Evolutionary conservation across 345 rosid genomes (phyloP).

Genomic region (Garcia nutans): DNA sequence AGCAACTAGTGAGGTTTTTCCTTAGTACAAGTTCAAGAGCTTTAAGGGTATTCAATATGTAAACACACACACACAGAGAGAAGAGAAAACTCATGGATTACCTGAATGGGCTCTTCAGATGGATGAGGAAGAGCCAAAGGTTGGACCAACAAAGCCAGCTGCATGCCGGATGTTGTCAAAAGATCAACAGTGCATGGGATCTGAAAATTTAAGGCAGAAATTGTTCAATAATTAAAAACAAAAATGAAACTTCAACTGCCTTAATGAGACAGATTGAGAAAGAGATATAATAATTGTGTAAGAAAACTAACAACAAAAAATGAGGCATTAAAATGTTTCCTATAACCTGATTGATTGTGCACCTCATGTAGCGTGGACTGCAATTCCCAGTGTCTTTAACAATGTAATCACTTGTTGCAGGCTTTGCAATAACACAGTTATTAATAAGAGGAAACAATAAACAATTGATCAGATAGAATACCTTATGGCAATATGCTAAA

Average conservation of each 20-base stretch:
- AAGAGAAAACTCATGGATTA: constrained; percentile 20
- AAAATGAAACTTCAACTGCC: neutral
- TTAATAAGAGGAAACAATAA: constrained; percentile 15
- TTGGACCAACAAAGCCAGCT: constrained; percentile 83
- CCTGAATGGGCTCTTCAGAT: constrained; percentile 96
- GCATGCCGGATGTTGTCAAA: constrained; percentile 92
- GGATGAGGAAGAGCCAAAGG: constrained; percentile 96
- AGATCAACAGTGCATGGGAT: constrained; percentile 96
- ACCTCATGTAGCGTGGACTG: constrained; percentile 99
- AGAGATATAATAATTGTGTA: neutral
- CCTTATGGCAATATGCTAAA: constrained; percentile 3
- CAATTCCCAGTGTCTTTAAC: constrained; percentile 88
- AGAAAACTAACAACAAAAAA: neutral
- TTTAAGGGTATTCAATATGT: neutral
- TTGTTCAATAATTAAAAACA: neutral
- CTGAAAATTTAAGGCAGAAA: constrained; percentile 33
- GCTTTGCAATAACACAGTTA: constrained; percentile 50
- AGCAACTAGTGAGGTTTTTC: neutral
- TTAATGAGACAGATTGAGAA: too few relatives aligned
- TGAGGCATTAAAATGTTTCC: constrained; percentile 19
- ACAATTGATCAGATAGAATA: constrained; percentile 9
- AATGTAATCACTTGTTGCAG: constrained; percentile 87
- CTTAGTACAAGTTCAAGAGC: neutral
- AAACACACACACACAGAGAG: neutral
- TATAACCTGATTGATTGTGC: constrained; percentile 90